Conservation (phyloP, 768 basidiomycete genomes). For the Russula earlei region DNA sequence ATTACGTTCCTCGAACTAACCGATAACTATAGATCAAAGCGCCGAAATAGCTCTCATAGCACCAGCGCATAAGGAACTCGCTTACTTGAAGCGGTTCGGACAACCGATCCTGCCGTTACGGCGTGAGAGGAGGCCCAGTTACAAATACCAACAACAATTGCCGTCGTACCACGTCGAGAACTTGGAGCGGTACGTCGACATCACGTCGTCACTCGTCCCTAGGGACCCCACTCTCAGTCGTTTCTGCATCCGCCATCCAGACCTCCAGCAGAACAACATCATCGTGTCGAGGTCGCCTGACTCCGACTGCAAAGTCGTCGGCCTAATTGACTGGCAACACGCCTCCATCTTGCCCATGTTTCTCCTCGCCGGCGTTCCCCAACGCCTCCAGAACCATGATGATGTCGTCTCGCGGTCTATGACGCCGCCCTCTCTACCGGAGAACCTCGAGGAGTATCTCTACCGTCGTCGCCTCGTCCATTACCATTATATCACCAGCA, state of each 20-base stretch:
- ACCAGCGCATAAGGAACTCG: slow-evolving; percentile 39
- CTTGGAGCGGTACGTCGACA: slow-evolving; percentile 38
- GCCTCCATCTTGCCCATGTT: slow-evolving; percentile 42
- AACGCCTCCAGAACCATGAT: slow-evolving; percentile 38
- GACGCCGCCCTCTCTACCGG: slow-evolving; percentile 34
- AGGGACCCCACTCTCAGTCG: slow-evolving; percentile 29
- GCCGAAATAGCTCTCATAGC: slow-evolving; percentile 34
- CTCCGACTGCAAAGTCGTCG: slow-evolving; percentile 32
- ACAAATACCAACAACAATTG: slow-evolving; percentile 36
- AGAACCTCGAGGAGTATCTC: slow-evolving; percentile 32
- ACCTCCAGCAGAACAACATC: slow-evolving; percentile 37
- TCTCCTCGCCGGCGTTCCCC: slow-evolving; percentile 39
- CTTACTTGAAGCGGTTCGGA: slow-evolving; percentile 41
- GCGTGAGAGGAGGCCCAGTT: slow-evolving; percentile 34
- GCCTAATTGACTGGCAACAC: slow-evolving; percentile 49
- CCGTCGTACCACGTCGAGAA: slow-evolving; percentile 40
- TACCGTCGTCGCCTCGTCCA: slow-evolving; percentile 41
- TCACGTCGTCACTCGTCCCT: slow-evolving; percentile 38
- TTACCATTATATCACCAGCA: slow-evolving; percentile 39
- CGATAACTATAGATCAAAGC: slow-evolving; percentile 33
- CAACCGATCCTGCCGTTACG: slow-evolving; percentile 37
- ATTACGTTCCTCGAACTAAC: slow-evolving; percentile 26
- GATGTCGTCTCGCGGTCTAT: slow-evolving; percentile 33
- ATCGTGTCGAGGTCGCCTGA: slow-evolving; percentile 38
- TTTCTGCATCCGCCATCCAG: slow-evolving; percentile 42